Conservation (phyloP, 1,284 basidiomycete species). For the Golubevia pallescens region DNA sequence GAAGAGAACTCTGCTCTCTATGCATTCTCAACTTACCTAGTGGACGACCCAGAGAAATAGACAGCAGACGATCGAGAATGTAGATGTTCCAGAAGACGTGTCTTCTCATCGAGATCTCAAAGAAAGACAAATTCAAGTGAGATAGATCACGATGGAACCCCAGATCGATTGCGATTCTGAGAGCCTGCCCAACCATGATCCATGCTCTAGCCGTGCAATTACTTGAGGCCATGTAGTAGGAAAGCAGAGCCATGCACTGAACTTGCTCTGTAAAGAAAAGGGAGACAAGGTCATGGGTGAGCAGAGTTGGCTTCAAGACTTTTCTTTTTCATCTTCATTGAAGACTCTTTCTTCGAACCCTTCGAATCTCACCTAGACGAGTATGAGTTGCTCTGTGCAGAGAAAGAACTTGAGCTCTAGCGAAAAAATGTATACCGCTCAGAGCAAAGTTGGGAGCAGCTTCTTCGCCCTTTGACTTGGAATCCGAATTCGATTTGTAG, state of each 20-base stretch:
- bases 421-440: constrained; percentile 5
- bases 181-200: constrained; percentile 8
- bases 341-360: no score
- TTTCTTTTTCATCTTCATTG: neutral
- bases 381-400: constrained; percentile 1
- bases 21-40: neutral
- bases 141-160: constrained; percentile 11
- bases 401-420: constrained; percentile 3
- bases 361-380: neutral
- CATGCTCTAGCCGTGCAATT: constrained; percentile 10
- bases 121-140: neutral
- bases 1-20: no score
- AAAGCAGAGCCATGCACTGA: constrained; percentile 7
- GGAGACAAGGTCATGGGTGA: no score
- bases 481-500: no score
- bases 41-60: constrained; percentile 9
- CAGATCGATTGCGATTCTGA: constrained; percentile 9
- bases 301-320: neutral
- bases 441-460: constrained; percentile 1
- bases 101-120: constrained; percentile 5
- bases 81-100: constrained; percentile 16
- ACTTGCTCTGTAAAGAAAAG: neutral
- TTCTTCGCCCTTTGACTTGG: neutral
- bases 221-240: constrained; percentile 10
- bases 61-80: constrained; percentile 10